Conservation (phyloP, 106 monocot species). For the Allium cepa region DNA sequence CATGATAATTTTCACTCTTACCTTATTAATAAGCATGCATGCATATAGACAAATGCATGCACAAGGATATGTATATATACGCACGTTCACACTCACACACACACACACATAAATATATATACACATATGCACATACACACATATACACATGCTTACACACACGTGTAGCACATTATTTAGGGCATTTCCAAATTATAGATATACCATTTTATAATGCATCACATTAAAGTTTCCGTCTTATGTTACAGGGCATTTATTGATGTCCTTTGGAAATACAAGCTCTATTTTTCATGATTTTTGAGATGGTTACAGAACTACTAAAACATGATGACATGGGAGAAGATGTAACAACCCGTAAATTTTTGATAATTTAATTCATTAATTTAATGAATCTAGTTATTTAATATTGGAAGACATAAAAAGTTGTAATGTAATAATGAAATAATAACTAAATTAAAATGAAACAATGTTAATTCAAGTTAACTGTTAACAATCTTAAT, state of each 20-base stretch:
- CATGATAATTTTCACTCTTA: background rate
- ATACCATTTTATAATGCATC: background rate
- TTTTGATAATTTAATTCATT: too few species aligned
- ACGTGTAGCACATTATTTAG: background rate
- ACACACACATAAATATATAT: background rate
- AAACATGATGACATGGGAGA: constrained; percentile 29
- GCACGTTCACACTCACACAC: background rate
- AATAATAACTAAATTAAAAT: too few species aligned
- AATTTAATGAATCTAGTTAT: too few species aligned
- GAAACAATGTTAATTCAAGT: too few species aligned
- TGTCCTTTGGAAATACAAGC: constrained; percentile 41
- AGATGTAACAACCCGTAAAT: too few species aligned
- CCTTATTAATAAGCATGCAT: background rate
- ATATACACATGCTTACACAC: background rate
- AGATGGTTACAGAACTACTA: constrained; percentile 21
- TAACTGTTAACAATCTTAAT: too few species aligned
- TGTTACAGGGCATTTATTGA: constrained; percentile 29
- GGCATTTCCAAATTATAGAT: background rate
- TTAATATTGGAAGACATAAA: too few species aligned
- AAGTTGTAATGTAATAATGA: too few species aligned
- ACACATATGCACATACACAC: background rate
- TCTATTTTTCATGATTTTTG: constrained; percentile 34
- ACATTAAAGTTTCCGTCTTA: background rate
- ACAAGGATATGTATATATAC: background rate
- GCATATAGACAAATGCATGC: background rate